Evolutionary conservation across 1,139 yeast genomes (phyloP).

Genomic region (Candida pseudoviswanathii): DNA sequence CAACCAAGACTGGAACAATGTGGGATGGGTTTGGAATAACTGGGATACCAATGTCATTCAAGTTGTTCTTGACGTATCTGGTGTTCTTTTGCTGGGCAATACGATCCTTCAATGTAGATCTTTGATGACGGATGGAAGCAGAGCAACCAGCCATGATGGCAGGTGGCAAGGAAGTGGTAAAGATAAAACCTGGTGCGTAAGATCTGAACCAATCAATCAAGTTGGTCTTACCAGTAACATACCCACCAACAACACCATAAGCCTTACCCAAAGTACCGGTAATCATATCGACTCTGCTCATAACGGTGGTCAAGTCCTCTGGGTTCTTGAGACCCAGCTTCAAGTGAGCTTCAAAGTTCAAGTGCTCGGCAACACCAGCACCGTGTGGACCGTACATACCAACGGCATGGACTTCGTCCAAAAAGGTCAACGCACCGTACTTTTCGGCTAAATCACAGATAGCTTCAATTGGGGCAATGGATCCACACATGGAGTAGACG

Average conservation of each 20-base stretch:
- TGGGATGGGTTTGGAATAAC: constrained; percentile 98
- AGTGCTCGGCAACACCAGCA: constrained; percentile 98
- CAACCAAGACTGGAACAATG: constrained; percentile 92
- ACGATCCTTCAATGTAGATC: constrained; percentile 76
- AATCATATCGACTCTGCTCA: constrained; percentile 92
- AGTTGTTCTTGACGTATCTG: constrained; percentile 74
- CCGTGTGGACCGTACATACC: constrained; percentile 99
- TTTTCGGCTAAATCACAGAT: constrained; percentile 96
- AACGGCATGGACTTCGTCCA: constrained; percentile 98
- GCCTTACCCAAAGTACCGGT: constrained; percentile 98
- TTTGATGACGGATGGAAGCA: constrained; percentile 83
- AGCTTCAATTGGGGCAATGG: constrained; percentile 88
- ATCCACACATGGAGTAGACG: constrained; percentile 98
- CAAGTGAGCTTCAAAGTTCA: constrained; percentile 82
- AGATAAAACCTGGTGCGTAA: constrained; percentile 95
- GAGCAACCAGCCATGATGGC: constrained; percentile 96
- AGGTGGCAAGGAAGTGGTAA: constrained; percentile 95
- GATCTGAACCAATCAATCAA: constrained; percentile 95
- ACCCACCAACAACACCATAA: constrained; percentile 96
- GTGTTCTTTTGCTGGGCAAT: constrained; percentile 85
- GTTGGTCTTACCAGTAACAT: constrained; percentile 83
- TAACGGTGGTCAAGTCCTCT: constrained; percentile 51
- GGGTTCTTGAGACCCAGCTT: constrained; percentile 63
- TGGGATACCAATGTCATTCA: constrained; percentile 78
- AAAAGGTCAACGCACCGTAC: constrained; percentile 93